These are phyloP conservation scores for Elongisporangium senticosum DNA, from an alignment of 352 stramenopile species.

Conservation along the genomic window DNA sequence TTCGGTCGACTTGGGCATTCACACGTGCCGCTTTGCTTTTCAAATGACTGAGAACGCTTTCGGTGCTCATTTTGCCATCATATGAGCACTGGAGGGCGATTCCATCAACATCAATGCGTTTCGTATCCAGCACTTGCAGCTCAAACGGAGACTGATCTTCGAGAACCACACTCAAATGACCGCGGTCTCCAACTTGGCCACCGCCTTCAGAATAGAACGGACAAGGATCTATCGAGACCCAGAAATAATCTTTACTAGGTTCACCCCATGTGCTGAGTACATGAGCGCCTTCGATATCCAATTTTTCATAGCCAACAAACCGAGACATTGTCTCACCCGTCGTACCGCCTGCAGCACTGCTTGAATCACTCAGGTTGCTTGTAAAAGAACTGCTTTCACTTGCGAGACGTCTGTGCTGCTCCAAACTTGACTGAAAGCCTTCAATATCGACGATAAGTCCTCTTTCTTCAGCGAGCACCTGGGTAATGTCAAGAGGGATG, in stretches of 20 bases:
- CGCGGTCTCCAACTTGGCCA: slow-evolving; percentile 70
- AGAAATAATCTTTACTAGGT: slow-evolving; percentile 17
- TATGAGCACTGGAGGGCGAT: slow-evolving; percentile 40
- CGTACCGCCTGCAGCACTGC: slow-evolving; percentile 3
- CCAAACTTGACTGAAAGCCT: slow-evolving; percentile 45
- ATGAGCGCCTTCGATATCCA: slow-evolving; percentile 23
- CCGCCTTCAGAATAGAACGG: slow-evolving; percentile 78
- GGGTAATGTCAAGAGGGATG: slow-evolving; percentile 74
- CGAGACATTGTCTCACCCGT: slow-evolving; percentile 3
- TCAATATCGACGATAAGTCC: slow-evolving; percentile 46
- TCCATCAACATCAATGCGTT: slow-evolving; percentile 27
- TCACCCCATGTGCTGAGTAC: slow-evolving; percentile 33
- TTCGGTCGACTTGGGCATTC: slow-evolving; percentile 37
- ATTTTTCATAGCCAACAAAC: slow-evolving; percentile 63
- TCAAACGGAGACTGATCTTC: not conserved
- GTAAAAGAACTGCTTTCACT: slow-evolving; percentile 38
- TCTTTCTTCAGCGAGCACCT: slow-evolving; percentile 55
- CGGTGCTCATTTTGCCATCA: not conserved
- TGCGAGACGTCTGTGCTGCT: slow-evolving; percentile 42
- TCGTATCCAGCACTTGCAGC: slow-evolving; percentile 37
- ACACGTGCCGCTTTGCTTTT: slow-evolving; percentile 13
- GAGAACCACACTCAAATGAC: slow-evolving; percentile 11
- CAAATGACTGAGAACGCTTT: not conserved
- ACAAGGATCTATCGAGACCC: slow-evolving; percentile 44
- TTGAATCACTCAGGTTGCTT: slow-evolving; percentile 10